A percentile compares a stretch with the other conserved stretches of the same genome.
Conservation (phyloP, 169 alveolate genomes). For the Babesia sp. region DNA sequence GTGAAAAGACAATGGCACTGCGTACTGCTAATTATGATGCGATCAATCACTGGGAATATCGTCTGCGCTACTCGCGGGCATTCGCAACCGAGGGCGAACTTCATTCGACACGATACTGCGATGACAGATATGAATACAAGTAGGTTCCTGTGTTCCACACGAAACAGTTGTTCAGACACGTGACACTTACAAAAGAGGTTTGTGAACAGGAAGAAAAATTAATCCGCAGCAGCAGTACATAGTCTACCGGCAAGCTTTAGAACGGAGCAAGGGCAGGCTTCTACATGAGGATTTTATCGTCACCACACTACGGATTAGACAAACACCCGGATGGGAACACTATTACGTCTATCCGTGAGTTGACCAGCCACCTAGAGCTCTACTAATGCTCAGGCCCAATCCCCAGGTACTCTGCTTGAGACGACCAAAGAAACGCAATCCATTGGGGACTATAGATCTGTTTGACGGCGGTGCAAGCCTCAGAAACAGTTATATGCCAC, state of each 20-base stretch:
- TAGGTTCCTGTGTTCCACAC: neutral
- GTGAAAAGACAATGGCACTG: conserved; percentile 7
- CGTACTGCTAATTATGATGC: conserved; percentile 9
- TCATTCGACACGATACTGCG: conserved; percentile 34
- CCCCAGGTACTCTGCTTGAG: conserved; percentile 52
- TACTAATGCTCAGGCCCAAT: conserved; percentile 24
- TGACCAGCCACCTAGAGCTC: neutral
- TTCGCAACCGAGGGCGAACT: conserved; percentile 21
- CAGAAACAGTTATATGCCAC: too few relatives aligned
- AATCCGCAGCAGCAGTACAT: conserved; percentile 21
- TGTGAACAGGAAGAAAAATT: neutral
- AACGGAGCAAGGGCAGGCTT: neutral
- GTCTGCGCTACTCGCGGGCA: conserved; percentile 28
- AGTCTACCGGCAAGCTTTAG: conserved; percentile 24
- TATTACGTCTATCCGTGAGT: conserved; percentile 52
- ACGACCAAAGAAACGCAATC: conserved; percentile 12
- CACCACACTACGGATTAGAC: conserved; percentile 8
- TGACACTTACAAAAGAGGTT: conserved; percentile 42
- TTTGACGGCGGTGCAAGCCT: too few relatives aligned
- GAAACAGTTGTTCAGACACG: conserved; percentile 13
- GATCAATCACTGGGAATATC: conserved; percentile 53
- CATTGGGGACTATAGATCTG: too few relatives aligned
- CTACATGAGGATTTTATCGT: conserved; percentile 24
- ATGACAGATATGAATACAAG: conserved; percentile 45
- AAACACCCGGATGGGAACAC: conserved; percentile 54